These are phyloP conservation scores for Sarocladium strictum DNA, from an alignment of 2,329 filamentous ascomycete genomes.

Conservation along the genomic window DNA sequence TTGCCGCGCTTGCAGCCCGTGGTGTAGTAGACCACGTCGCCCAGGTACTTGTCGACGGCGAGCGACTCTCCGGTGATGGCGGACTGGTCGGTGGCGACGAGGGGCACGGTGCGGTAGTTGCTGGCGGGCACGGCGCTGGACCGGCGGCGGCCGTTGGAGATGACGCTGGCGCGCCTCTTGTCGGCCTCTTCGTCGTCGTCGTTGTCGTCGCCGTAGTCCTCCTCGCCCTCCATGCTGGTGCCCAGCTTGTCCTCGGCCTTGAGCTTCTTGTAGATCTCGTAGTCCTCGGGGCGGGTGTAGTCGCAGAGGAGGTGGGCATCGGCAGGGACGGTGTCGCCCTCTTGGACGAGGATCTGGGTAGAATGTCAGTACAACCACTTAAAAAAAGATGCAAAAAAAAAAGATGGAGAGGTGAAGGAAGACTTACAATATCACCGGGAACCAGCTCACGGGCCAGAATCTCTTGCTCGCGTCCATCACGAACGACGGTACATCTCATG, in stretches of 20 bases:
- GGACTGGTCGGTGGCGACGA: constrained; percentile 71
- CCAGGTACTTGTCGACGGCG: constrained; percentile 74
- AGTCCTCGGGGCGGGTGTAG: constrained; percentile 58
- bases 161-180: neutral
- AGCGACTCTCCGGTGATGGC: constrained; percentile 78
- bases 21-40: constrained; percentile 70
- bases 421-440: constrained; percentile 66
- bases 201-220: constrained; percentile 31
- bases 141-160: neutral
- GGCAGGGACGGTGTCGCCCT: constrained; percentile 64
- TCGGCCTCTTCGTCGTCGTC: neutral
- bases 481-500: constrained; percentile 64
- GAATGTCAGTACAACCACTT: neutral
- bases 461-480: constrained; percentile 60
- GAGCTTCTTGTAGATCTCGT: constrained; percentile 43
- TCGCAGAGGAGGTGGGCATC: constrained; percentile 69
- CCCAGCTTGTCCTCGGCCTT: constrained; percentile 59
- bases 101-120: constrained; percentile 56
- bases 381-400: no score
- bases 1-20: constrained; percentile 78
- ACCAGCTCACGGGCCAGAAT: constrained; percentile 71
- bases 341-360: constrained; percentile 59
- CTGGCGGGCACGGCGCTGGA: constrained; percentile 9
- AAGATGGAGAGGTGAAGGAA: neutral
- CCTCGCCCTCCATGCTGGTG: constrained; percentile 44